Evolutionary conservation across 78 protist species (phyloP).

Genomic region (Dictyostelium brefeldianum): DNA sequence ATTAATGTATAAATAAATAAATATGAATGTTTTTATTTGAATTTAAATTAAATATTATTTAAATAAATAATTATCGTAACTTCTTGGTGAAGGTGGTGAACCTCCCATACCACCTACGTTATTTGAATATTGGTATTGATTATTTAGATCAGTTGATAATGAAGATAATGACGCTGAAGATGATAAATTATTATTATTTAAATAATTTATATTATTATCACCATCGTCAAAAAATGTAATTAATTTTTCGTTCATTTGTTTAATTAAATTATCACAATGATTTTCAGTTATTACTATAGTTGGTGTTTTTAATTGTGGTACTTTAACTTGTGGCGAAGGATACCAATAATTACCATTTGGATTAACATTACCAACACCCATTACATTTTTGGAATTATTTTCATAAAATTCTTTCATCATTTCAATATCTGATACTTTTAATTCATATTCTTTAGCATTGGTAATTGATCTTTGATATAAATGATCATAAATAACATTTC

Average conservation of each 20-base stretch:
- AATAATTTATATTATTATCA: no score
- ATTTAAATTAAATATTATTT: no score
- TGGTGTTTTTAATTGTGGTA: neutral
- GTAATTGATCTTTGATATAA: slow-evolving; percentile 36
- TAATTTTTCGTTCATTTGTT: neutral
- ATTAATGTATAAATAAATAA: no score
- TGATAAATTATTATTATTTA: neutral
- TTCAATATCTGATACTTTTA: slow-evolving; percentile 38
- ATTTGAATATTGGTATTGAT: neutral
- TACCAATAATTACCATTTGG: slow-evolving; percentile 33
- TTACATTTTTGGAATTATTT: neutral
- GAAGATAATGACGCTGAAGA: neutral
- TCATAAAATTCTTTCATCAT: slow-evolving; percentile 42
- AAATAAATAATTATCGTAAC: no score
- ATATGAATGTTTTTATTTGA: no score
- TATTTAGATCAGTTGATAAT: neutral
- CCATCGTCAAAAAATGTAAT: neutral
- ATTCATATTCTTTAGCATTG: slow-evolving; percentile 61
- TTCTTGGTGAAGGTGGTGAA: no score
- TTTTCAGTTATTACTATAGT: no score
- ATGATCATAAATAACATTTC: slow-evolving; percentile 64
- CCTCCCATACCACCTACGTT: no score
- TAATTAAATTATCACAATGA: no score
- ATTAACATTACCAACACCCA: slow-evolving; percentile 59
- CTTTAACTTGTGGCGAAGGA: slow-evolving; percentile 32